phyloP scores from a whole-genome alignment of 768 basidiomycete species.

The Rossbeevera mucosa region DNA sequence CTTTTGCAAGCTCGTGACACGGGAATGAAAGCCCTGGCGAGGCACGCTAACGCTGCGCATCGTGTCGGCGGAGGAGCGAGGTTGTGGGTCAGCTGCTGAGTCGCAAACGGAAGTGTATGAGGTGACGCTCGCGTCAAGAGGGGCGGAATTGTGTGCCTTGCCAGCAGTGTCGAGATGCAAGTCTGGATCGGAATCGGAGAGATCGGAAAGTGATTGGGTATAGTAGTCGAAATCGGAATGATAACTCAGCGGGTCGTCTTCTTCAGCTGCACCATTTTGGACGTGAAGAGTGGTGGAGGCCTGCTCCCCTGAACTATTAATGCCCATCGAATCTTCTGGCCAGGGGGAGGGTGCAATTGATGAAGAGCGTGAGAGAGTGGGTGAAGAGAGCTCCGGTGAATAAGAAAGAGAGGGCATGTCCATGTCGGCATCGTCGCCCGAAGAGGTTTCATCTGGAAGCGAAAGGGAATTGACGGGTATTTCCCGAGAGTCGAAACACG shows the following conservation, averaged over 20 bases:
- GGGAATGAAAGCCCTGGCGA: slow-evolving; percentile 1
- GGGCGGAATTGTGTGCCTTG: slow-evolving; percentile 8
- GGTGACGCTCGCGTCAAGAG: slow-evolving; percentile 10
- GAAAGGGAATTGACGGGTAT: slow-evolving; percentile 4
- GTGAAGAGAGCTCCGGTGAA: slow-evolving; percentile 31
- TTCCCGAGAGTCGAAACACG: slow-evolving; percentile 7
- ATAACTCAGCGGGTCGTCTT: slow-evolving; percentile 31
- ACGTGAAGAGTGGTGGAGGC: background rate
- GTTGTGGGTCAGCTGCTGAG: slow-evolving; percentile 30
- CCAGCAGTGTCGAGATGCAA: slow-evolving; percentile 1
- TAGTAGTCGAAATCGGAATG: slow-evolving; percentile 37
- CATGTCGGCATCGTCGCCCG: slow-evolving; percentile 25
- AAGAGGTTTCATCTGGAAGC: slow-evolving; percentile 20
- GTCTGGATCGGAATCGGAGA: slow-evolving; percentile 29
- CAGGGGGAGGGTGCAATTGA: slow-evolving; percentile 37
- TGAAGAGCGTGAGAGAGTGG: slow-evolving; percentile 41
- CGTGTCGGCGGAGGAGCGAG: slow-evolving; percentile 42
- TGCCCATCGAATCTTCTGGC: slow-evolving; percentile 12
- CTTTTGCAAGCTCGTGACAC: background rate
- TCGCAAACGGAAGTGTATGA: slow-evolving; percentile 21
- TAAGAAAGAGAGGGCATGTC: slow-evolving; percentile 33
- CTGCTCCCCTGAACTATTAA: slow-evolving; percentile 15
- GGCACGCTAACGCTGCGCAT: slow-evolving; percentile 15
- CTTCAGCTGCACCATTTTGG: slow-evolving; percentile 14
- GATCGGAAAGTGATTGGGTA: slow-evolving; percentile 29